Evolutionary conservation across 257 asterid genomes (phyloP).

Genomic region (Jasminum sambac): DNA sequence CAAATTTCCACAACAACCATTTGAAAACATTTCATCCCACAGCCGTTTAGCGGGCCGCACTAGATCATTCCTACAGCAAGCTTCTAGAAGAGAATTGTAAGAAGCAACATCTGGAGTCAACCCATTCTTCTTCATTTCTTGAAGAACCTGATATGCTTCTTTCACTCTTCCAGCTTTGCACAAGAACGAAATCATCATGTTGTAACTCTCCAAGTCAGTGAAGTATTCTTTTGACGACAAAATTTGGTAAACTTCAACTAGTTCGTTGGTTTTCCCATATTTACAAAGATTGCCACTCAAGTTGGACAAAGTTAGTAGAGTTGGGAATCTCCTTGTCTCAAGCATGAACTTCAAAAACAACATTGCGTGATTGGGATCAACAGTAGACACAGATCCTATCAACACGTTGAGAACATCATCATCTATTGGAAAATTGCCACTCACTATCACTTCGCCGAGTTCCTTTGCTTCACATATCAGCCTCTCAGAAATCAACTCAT

Average conservation of each 20-base stretch:
- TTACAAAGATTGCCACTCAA: constrained; percentile 70
- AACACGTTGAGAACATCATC: constrained; percentile 70
- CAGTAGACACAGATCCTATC: constrained; percentile 66
- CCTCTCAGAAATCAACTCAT: constrained; percentile 61
- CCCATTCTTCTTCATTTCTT: constrained; percentile 85
- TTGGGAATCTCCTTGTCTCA: constrained; percentile 50
- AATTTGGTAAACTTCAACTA: constrained; percentile 56
- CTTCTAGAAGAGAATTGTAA: constrained; percentile 78
- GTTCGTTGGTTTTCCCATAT: constrained; percentile 50
- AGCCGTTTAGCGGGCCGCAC: constrained; percentile 82
- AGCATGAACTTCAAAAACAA: constrained; percentile 74
- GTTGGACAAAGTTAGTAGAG: constrained; percentile 53
- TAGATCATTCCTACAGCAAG: constrained; percentile 79
- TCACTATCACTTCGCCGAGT: constrained; percentile 68
- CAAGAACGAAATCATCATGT: constrained; percentile 62
- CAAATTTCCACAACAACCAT: constrained; percentile 68
- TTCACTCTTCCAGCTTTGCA: constrained; percentile 65
- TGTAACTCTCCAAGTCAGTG: constrained; percentile 52
- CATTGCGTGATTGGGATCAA: constrained; percentile 55
- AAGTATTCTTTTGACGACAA: constrained; percentile 58
- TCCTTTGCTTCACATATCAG: constrained; percentile 62
- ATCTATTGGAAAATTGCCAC: constrained; percentile 78
- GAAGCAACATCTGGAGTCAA: constrained; percentile 53
- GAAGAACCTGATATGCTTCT: constrained; percentile 68
- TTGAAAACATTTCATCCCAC: constrained; percentile 95